Percentiles rank a stretch among this genome's conserved stretches.
These are phyloP conservation scores for Nicotiana knightiana DNA, from an alignment of 257 asterid species.

Conservation along the genomic window DNA sequence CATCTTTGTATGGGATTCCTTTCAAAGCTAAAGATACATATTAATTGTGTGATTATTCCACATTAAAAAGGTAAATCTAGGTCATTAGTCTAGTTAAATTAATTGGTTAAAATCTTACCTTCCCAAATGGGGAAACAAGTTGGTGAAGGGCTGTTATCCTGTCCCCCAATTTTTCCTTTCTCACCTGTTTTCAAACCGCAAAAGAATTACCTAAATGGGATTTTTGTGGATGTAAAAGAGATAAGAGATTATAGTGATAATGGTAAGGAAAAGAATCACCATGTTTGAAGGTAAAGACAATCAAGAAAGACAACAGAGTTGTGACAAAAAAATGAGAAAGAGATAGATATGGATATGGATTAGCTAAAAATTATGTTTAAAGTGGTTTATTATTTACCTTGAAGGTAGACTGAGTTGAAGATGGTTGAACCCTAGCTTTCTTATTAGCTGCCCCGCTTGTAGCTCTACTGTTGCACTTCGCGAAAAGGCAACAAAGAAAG, in stretches of 20 bases:
- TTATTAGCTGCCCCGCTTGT: constrained; percentile 50
- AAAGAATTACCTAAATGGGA: neutral
- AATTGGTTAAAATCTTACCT: constrained; percentile 35
- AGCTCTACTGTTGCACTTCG: constrained; percentile 55
- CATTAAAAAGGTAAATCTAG: neutral
- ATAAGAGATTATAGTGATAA: constrained; percentile 6
- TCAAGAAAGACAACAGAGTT: constrained; percentile 51
- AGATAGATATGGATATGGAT: constrained; percentile 10
- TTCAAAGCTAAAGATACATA: neutral
- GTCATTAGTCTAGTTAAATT: neutral
- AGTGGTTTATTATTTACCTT: constrained; percentile 39
- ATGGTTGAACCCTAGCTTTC: constrained; percentile 64
- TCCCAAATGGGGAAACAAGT: constrained; percentile 87
- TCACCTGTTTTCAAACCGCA: constrained; percentile 43
- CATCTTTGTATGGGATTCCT: neutral
- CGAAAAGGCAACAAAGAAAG: neutral
- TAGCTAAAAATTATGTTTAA: neutral
- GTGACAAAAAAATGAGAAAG: constrained; percentile 38
- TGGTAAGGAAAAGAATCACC: constrained; percentile 37
- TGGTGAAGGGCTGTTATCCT: constrained; percentile 87
- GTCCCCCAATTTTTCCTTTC: constrained; percentile 81
- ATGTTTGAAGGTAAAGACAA: constrained; percentile 33
- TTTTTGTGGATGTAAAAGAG: constrained; percentile 42
- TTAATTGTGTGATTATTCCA: constrained; percentile 1
- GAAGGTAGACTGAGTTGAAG: constrained; percentile 53